Base-by-base conservation (phyloP, 2,329 filamentous ascomycete species). In the Metarhizium rileyi region DNA sequence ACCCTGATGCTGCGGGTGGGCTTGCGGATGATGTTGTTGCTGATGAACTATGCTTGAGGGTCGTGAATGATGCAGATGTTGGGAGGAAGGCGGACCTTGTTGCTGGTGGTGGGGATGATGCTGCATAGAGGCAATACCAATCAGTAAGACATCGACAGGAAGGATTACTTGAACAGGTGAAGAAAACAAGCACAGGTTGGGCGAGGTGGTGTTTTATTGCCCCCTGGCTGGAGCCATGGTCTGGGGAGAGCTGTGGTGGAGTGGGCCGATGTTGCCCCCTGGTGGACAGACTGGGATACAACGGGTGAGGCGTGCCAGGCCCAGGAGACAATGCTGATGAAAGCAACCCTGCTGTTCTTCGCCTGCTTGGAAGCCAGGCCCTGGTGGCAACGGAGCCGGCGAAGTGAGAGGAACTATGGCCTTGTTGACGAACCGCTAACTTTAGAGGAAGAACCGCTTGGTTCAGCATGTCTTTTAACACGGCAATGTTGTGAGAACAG, bases 41-140 rank as follows among this genome's bases (percentile, higher is more conserved):
- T 86, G 84, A 60, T 87, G 81, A 61, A 87, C 83, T 61, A 84
- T 78, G 71, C 83, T 85, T 61, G 81, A 78, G 56, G 85, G 81
- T 65, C 86, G 80, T 60, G 83, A 77, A 66, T 86, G 82, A 58
- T 86, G 84, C 58, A 85, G 77, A 64, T 86, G 74, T n/a, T 52
- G 77, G 58, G 76, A 69, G 70, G 76, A 73, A 61, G 81, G 79
- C 70, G 83, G 81, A 78, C 83, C 84, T 75, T 86, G 81, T 70
- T 81, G 81, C 66, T 80, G 72, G 67, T 84, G 80, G 74, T 86
- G 83, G 72, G 81, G 77, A 74, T 86, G 84, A 78, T 87, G 84
- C 83, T 88, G 80, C 76, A 79, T 77, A 74, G 71, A 76, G 70
- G 74, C 73, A 68, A 77, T 67, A 70, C 73, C 71, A 71, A 77